Evolutionary conservation across 441 rosid species (phyloP), one percentile per base, ranked within the genome.

Genomic region (Dalechampia spathulata): DNA sequence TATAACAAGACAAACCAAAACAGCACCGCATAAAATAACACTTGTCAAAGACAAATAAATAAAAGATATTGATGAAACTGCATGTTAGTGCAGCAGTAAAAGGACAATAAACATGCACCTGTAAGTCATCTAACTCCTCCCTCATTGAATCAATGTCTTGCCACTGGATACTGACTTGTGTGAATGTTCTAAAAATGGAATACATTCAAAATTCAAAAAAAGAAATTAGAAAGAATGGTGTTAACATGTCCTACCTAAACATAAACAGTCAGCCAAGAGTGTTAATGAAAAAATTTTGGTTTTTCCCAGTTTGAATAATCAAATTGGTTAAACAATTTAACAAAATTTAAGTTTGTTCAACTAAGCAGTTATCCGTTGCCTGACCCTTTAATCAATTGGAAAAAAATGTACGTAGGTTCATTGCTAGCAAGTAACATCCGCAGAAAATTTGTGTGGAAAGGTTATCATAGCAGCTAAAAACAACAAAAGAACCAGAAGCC

Each of bases 91-190:
- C 4, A 19, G 37, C 44, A 7, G 7, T 11, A 22, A 27, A 52
- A 27, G 7, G 17, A 53, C 46, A 47, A 60, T 28, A 30, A 62
- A 60, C 66, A 61, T 63, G 49, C 52, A 85, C 98, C 94, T 94
- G 99, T 63, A 94, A 70, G 78, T 94, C 98, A 76, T 94, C 99
- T 66, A 94, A 74, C 68, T 94, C 98, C 72, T 94, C 99, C 71
- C 99, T 86, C 96, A 94, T 80, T 22, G 99, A 77, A 77, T 94
- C 99, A 62, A 86, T 88, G 49, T 94, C 99, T 82, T 91, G 96
- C 99, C 99, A 94, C 74, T 94, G 98, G 40, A 82, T 76, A 65
- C 98, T 90, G 68, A 94, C 98, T 86, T 94, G 99, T 7, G 99
- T 90, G 76, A 94, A 94, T 66, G 99, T 94, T 84, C 99, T 94